Percentiles rank a stretch among this genome's conserved stretches.
These are phyloP conservation scores for Kurtzmaniella cleridarum DNA, from an alignment of 805 yeast species.

Conservation along the genomic window DNA sequence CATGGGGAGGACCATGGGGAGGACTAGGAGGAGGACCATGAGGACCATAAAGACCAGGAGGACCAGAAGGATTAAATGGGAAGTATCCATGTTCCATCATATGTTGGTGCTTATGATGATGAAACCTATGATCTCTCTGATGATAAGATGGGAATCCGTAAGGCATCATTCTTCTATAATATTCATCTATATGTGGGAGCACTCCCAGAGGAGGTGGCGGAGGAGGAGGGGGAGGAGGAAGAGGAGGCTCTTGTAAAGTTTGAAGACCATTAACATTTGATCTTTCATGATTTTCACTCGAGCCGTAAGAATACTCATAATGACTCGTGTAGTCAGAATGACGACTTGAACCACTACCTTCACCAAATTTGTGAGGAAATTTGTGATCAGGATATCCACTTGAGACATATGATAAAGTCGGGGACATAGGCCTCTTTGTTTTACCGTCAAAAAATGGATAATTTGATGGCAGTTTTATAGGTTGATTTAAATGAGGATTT, in stretches of 20 bases:
- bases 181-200: too few species aligned
- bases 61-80: background rate
- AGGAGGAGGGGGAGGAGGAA: too few species aligned
- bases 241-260: too few species aligned
- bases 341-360: too few species aligned
- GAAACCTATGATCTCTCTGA: background rate
- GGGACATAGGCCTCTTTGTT: slow-evolving; percentile 3
- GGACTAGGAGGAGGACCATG: slow-evolving; percentile 4
- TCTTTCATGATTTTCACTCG: too few species aligned
- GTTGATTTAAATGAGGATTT: too few species aligned
- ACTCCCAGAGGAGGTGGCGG: too few species aligned
- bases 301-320: too few species aligned
- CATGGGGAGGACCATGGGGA: slow-evolving; percentile 3
- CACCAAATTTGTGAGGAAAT: too few species aligned
- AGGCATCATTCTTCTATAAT: too few species aligned
- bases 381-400: background rate
- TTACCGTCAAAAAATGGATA: background rate
- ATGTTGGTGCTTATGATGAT: background rate
- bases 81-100: slow-evolving; percentile 1
- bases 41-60: slow-evolving; percentile 1
- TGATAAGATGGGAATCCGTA: background rate
- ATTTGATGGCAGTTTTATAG: background rate
- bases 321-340: too few species aligned
- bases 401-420: slow-evolving; percentile 5
- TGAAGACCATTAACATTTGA: too few species aligned